phyloP scores from a whole-genome alignment of 495 filamentous ascomycete genomes.

The Collariella sp. region DNA sequence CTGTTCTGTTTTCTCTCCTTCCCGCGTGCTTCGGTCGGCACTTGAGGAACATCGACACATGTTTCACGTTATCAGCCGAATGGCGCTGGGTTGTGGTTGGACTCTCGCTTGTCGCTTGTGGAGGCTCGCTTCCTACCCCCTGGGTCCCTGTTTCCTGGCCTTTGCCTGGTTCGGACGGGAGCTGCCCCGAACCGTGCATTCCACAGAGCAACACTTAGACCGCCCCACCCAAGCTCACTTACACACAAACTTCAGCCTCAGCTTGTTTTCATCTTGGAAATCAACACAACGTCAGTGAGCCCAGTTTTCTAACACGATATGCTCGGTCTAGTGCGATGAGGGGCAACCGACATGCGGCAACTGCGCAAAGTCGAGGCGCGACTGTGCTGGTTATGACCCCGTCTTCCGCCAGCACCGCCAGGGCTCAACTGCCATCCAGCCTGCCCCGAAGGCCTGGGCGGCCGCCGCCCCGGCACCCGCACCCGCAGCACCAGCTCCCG shows the following conservation, averaged over 20 bases:
- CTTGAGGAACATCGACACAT: too few relatives aligned
- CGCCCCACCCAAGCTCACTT: too few relatives aligned
- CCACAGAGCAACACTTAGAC: too few relatives aligned
- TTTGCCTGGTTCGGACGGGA: too few relatives aligned
- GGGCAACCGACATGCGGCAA: slow-evolving; percentile 90
- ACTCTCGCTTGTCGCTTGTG: too few relatives aligned
- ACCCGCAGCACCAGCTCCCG: slow-evolving; percentile 27
- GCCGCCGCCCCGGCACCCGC: slow-evolving; percentile 25
- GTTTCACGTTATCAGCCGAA: too few relatives aligned
- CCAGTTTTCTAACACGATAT: slow-evolving; percentile 15
- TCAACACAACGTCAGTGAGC: too few relatives aligned
- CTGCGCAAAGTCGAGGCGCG: slow-evolving; percentile 95
- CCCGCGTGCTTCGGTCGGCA: neutral
- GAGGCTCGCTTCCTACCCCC: too few relatives aligned
- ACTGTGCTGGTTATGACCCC: slow-evolving; percentile 95
- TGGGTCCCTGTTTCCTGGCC: too few relatives aligned
- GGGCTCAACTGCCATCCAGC: slow-evolving; percentile 69
- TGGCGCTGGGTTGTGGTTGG: too few relatives aligned
- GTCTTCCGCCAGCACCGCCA: slow-evolving; percentile 82
- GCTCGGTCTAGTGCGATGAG: slow-evolving; percentile 77
- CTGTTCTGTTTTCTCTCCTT: neutral
- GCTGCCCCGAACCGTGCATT: too few relatives aligned
- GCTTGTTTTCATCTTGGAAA: neutral
- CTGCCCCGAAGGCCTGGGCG: slow-evolving; percentile 36
- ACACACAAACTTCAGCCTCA: neutral